Evolutionary conservation across 2,329 filamentous ascomycete species (phyloP).

Genomic region (Pseudogymnoascus sp.): DNA sequence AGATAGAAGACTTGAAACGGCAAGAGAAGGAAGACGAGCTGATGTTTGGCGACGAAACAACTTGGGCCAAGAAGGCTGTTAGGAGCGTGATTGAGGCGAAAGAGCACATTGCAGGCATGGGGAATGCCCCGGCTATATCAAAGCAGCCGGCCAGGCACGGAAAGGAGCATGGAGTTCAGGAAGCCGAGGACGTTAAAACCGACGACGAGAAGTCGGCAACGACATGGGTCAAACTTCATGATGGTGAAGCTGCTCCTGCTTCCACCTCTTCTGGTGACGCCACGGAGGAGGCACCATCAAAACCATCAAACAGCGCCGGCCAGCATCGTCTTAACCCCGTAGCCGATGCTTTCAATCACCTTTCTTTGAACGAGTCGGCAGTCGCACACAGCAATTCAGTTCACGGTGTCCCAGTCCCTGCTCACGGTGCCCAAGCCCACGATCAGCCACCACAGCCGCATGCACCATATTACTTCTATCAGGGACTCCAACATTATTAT

Average conservation of each 20-base stretch:
- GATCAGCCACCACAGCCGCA: slow-evolving; percentile 18
- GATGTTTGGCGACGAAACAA: slow-evolving; percentile 85
- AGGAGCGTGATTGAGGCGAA: slow-evolving; percentile 64
- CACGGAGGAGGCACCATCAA: neutral
- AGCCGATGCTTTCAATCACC: neutral
- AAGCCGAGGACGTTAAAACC: neutral
- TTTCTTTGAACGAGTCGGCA: neutral
- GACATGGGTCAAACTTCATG: neutral
- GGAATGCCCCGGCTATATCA: slow-evolving; percentile 49
- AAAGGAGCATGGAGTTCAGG: slow-evolving; percentile 27
- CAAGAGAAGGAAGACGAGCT: slow-evolving; percentile 86
- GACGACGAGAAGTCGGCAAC: neutral
- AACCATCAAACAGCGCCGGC: neutral
- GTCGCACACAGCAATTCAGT: neutral
- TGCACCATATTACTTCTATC: slow-evolving; percentile 60
- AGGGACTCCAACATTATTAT: slow-evolving; percentile 63
- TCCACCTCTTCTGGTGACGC: neutral
- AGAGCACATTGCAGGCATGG: slow-evolving; percentile 62
- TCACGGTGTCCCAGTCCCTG: neutral
- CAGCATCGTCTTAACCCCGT: neutral
- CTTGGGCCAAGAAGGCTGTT: slow-evolving; percentile 83
- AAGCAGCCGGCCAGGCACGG: slow-evolving; percentile 38
- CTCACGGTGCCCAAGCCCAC: neutral
- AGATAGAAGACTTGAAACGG: slow-evolving; percentile 62
- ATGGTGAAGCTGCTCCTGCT: neutral